Percentiles rank a stretch among this genome's conserved stretches.
These are phyloP conservation scores for Schoenoplectus triqueter DNA, from an alignment of 202 grass and related monocot genomes.

Conservation along the genomic window DNA sequence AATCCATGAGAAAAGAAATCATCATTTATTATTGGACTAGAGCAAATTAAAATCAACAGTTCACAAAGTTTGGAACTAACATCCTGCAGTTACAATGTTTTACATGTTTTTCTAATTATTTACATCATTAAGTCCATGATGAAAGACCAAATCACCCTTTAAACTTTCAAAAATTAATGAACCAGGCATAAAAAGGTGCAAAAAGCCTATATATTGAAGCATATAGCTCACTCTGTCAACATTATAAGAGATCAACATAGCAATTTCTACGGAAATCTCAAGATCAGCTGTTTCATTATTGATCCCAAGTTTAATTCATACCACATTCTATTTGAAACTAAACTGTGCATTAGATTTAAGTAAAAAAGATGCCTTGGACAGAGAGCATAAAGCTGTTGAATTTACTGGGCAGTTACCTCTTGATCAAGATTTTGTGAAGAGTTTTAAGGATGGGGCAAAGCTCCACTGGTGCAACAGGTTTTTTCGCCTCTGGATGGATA, in stretches of 20 bases:
- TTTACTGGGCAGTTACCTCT: conserved; percentile 52
- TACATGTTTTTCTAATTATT: not conserved
- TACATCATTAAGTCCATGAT: not conserved
- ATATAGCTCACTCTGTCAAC: not conserved
- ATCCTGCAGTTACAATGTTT: not conserved
- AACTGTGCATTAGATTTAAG: not conserved
- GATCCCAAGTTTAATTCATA: not conserved
- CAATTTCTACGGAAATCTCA: conserved; percentile 3
- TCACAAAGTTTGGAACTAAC: not conserved
- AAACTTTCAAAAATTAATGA: conserved; percentile 11
- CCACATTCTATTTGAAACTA: not conserved
- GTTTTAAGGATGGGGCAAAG: conserved; percentile 95
- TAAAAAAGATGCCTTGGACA: not conserved
- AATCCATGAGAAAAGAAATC: conserved; percentile 26
- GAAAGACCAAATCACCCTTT: conserved; percentile 1
- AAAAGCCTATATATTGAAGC: not conserved
- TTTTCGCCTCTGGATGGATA: conserved; percentile 90
- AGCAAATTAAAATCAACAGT: conserved; percentile 1
- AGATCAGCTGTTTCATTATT: conserved; percentile 5
- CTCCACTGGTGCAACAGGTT: conserved; percentile 80
- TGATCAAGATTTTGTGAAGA: conserved; percentile 95
- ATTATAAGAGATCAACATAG: not conserved
- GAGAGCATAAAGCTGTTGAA: not conserved
- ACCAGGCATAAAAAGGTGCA: not conserved
- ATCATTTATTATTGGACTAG: not conserved